These are phyloP conservation scores for Exophiala spinifera DNA, from an alignment of 2,329 filamentous ascomycete genomes.

Conservation along the genomic window DNA sequence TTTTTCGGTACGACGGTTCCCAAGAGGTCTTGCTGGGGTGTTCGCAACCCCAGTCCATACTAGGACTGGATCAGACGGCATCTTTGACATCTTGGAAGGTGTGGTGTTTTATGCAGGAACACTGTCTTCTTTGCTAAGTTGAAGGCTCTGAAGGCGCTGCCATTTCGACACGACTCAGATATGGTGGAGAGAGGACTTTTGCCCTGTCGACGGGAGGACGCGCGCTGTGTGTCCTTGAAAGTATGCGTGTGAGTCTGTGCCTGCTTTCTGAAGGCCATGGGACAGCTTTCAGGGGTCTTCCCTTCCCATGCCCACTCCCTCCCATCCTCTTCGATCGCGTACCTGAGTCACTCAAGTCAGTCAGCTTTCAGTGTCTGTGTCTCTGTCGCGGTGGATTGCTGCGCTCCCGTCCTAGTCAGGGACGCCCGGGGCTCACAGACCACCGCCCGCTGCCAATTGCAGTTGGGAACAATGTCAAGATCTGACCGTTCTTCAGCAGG, in stretches of 20 bases:
- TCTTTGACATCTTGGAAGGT: neutral
- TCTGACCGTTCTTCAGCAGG: neutral
- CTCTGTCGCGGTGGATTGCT: neutral
- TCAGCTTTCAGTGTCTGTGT: neutral
- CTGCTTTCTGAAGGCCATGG: neutral
- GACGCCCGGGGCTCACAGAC: neutral
- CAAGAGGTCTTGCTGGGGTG: no score
- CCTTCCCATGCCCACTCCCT: neutral
- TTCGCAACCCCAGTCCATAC: no score
- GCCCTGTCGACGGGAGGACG: neutral
- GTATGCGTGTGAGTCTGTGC: neutral
- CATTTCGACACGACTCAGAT: neutral
- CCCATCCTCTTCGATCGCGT: neutral
- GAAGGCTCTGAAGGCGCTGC: neutral
- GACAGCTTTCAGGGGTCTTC: neutral
- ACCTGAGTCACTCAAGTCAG: slow-evolving; percentile 4
- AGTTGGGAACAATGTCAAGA: neutral
- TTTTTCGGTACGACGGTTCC: neutral
- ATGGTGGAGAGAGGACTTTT: neutral
- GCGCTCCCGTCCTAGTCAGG: neutral
- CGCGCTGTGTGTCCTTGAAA: no score
- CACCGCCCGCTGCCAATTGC: neutral
- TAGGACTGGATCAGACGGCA: no score
- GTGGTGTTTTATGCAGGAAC: neutral
- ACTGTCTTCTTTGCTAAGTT: neutral